Evolutionary conservation across 805 yeast genomes (phyloP), one percentile per base, ranked within the genome.

Genomic region (Zygotorulaspora sp.): DNA sequence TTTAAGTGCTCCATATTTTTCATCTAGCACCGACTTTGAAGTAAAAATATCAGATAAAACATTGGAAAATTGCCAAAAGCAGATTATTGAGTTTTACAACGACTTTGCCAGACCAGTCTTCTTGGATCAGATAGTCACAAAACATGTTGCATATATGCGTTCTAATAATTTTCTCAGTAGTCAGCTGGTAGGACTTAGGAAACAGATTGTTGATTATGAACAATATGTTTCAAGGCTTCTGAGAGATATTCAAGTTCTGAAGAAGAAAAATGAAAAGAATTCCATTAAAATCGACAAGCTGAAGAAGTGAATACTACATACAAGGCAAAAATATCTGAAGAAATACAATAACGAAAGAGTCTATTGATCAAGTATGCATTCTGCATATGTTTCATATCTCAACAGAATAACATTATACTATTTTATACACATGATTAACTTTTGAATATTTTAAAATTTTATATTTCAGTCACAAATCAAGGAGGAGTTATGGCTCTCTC

Each of bases 121-220:
- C 13, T 27, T 55, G 18, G 54, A 52, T 19, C 55, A 52, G 35
- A 28, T 53, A 15, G 44, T 54, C 8, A 41, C 54, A 12, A 49
- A 52, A 28, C 51, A 50, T 38, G 41, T 48, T 2, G 41, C 50
- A 9, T 47, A 48, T 28, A 45, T 49, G 49, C 44, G 51, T 5
- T 49, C 56, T 12, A 53, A 53, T 30, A 40, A 42, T 15, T 51
- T 53, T 40, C 34, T 53, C 14, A 51, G 53, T 15, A 44, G 46
- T 12, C 54, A 51, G 30, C 44, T 53, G 14, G 32, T 33, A 11
- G 51, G 49, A 3, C 27, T 49, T 18, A 41, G 55, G 17, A 50
- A 48, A 26, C 49, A 51, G 27, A 36, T 45, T 16, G 22, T 34
- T 9, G 48, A 44, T 15, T 41, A 47, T 13, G 50, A 47, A 17